phyloP scores from a whole-genome alignment of 495 filamentous ascomycete species.

The Aspergillus biplanus region DNA sequence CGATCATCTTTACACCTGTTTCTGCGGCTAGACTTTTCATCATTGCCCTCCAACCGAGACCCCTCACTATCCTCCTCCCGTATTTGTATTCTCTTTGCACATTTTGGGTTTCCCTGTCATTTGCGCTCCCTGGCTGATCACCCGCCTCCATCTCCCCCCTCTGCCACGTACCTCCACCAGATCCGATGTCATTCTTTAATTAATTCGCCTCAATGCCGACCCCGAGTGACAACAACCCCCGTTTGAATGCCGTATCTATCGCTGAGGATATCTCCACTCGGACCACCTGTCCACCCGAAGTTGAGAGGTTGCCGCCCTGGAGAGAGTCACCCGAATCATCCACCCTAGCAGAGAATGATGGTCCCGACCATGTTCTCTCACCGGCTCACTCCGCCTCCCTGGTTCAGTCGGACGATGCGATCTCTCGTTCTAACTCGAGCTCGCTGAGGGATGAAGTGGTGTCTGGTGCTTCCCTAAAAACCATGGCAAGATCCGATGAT shows the following conservation, averaged over 20 bases:
- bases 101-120: constrained; percentile 17
- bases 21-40: constrained; percentile 23
- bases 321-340: constrained; percentile 39
- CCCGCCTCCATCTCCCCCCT: constrained; percentile 15
- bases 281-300: constrained; percentile 62
- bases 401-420: constrained; percentile 41
- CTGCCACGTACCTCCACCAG: constrained; percentile 19
- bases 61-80: constrained; percentile 19
- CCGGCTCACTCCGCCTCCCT: constrained; percentile 33
- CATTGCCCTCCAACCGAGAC: constrained; percentile 23
- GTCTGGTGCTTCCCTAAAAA: constrained; percentile 26
- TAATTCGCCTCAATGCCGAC: constrained; percentile 62
- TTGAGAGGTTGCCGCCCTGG: constrained; percentile 47
- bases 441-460: constrained; percentile 34
- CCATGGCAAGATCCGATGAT: constrained; percentile 39
- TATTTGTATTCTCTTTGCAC: constrained; percentile 13
- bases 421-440: constrained; percentile 32
- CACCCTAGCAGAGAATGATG: constrained; percentile 28
- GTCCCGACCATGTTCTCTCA: constrained; percentile 36
- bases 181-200: constrained; percentile 47
- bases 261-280: constrained; percentile 52
- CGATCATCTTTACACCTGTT: not conserved
- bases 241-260: constrained; percentile 48
- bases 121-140: constrained; percentile 18
- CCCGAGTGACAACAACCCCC: constrained; percentile 53